Evolutionary conservation across 2,329 filamentous ascomycete species (phyloP).

Genomic region (Trichophaea hybrida): DNA sequence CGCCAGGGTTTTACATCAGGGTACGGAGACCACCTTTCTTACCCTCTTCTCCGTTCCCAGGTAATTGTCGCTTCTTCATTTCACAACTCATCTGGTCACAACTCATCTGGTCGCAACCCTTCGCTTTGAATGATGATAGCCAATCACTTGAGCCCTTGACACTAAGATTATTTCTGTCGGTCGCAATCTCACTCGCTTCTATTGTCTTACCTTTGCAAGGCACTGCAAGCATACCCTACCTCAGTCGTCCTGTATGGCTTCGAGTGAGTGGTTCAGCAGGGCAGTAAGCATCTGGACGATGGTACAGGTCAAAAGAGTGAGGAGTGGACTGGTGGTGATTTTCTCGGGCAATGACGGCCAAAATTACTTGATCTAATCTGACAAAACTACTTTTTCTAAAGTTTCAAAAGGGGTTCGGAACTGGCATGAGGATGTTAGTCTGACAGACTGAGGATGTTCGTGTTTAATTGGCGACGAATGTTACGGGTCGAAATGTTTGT

Average conservation of each 20-base stretch:
- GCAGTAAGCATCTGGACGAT: background rate
- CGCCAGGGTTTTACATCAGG: no score
- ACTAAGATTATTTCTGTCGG: background rate
- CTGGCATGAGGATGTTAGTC: no score
- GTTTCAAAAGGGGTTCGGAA: no score
- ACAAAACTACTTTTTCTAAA: slow-evolving; percentile 7
- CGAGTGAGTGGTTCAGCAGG: background rate
- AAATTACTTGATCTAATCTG: slow-evolving; percentile 26
- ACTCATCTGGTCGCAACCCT: background rate
- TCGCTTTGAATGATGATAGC: slow-evolving; percentile 3
- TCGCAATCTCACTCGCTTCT: background rate
- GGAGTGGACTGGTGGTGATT: background rate
- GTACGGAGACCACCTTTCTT: no score
- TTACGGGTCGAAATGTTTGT: no score
- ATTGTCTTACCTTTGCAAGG: background rate
- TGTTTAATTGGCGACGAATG: no score
- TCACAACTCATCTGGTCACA: background rate
- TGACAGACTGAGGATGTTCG: no score
- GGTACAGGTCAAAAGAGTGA: background rate
- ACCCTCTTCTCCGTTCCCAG: no score
- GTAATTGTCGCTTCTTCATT: background rate
- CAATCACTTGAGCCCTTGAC: slow-evolving; percentile 1
- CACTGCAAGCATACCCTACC: background rate
- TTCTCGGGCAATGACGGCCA: slow-evolving; percentile 14
- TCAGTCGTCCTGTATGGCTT: background rate